Evolutionary conservation across 116 monocot species (phyloP).

Genomic region (Papilionanthe hybrid): DNA sequence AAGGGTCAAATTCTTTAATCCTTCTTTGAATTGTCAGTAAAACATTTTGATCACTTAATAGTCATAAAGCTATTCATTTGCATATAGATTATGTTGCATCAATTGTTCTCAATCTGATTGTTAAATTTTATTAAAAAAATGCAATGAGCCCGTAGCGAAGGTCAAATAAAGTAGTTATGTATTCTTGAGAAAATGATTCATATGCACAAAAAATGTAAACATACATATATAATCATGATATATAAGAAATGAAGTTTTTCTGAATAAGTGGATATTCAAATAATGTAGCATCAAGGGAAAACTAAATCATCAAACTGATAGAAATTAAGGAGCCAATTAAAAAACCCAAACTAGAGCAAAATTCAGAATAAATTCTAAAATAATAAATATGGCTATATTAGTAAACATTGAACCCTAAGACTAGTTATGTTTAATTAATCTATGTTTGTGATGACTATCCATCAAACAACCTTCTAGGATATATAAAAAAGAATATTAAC

Average conservation of each 20-base stretch:
- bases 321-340: not conserved
- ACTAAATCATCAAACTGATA: not conserved
- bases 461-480: too few relatives aligned
- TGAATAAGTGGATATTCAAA: not conserved
- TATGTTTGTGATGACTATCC: too few relatives aligned
- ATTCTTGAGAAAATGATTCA: not conserved
- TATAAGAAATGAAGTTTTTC: not conserved
- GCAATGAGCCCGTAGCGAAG: too few relatives aligned
- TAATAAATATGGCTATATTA: too few relatives aligned
- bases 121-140: not conserved
- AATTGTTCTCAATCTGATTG: not conserved
- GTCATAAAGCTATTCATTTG: not conserved
- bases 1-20: too few relatives aligned
- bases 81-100: not conserved
- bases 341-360: not conserved
- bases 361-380: not conserved
- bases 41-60: too few relatives aligned
- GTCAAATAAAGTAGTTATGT: not conserved
- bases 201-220: not conserved
- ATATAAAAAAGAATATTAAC: too few relatives aligned
- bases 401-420: too few relatives aligned
- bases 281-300: not conserved
- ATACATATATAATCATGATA: not conserved
- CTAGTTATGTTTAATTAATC: too few relatives aligned
- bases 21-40: too few relatives aligned